Percentiles rank a stretch among this genome's conserved stretches.
phyloP scores from a whole-genome alignment of 129 eudicot species.

The Oenanthe sinensis region DNA sequence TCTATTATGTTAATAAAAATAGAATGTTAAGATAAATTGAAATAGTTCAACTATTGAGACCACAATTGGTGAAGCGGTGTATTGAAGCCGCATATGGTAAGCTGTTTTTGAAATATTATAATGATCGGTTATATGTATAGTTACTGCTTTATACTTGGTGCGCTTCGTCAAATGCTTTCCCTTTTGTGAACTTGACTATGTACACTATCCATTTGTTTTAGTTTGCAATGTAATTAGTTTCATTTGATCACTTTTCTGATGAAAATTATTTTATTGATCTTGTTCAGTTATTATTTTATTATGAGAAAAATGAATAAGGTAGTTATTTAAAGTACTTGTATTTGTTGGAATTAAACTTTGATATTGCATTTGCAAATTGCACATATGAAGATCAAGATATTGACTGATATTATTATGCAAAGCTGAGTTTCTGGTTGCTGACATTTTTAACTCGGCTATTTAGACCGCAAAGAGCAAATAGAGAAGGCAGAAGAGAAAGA shows the following conservation, averaged over 20 bases:
- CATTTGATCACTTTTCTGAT: not conserved
- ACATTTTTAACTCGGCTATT: constrained; percentile 18
- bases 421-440: constrained; percentile 4
- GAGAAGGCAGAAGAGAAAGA: constrained; percentile 94
- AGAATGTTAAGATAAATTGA: too few relatives aligned
- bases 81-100: not conserved
- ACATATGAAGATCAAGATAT: not conserved
- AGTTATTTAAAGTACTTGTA: not conserved
- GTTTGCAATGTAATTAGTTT: too few relatives aligned
- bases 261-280: not conserved
- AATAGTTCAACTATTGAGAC: too few relatives aligned
- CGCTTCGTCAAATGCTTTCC: too few relatives aligned
- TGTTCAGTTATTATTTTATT: not conserved
- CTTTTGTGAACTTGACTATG: too few relatives aligned
- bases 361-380: constrained; percentile 2
- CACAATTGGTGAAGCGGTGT: too few relatives aligned
- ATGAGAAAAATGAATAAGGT: not conserved
- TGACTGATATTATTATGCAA: not conserved
- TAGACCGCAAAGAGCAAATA: constrained; percentile 85
- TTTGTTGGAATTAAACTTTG: not conserved
- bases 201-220: too few relatives aligned
- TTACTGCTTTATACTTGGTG: too few relatives aligned
- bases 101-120: not conserved
- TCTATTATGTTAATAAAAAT: too few relatives aligned
- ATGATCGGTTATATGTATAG: not conserved